Conservation (phyloP, 2,329 filamentous ascomycete species). For the Claviceps capensis region DNA sequence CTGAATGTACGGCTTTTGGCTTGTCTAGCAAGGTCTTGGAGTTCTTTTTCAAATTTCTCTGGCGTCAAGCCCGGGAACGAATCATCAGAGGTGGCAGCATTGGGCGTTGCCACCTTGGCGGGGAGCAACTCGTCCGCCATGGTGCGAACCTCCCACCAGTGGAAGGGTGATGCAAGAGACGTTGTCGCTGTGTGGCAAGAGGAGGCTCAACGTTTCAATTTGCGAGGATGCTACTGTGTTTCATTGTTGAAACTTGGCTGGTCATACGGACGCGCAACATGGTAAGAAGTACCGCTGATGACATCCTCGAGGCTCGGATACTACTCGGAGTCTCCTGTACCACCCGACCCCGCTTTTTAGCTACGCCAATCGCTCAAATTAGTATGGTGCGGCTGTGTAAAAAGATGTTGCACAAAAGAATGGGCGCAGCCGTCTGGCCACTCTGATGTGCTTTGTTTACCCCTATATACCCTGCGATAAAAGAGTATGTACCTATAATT, state of each 20-base stretch:
- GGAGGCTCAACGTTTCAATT: not conserved
- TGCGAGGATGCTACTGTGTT: not conserved
- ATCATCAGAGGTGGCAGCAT: conserved; percentile 1
- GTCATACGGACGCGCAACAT: not conserved
- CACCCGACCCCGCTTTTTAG: no score
- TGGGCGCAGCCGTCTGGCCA: no score
- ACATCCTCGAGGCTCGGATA: no score
- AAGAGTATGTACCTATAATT: no score
- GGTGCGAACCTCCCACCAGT: not conserved
- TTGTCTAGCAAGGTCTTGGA: conserved; percentile 35
- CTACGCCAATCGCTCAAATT: no score
- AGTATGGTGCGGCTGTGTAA: not conserved
- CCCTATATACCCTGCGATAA: no score
- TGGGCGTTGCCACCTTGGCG: not conserved
- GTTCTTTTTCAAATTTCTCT: conserved; percentile 40
- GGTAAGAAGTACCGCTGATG: no score
- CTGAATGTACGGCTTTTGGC: conserved; percentile 18
- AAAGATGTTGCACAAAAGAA: no score
- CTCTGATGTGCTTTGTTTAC: no score
- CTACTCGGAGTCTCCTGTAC: no score
- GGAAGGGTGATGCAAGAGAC: not conserved
- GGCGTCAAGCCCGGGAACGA: conserved; percentile 26
- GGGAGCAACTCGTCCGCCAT: not conserved
- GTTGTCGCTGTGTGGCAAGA: not conserved
- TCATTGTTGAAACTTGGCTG: not conserved